These are phyloP conservation scores for Neofusicoccum parvum DNA, from an alignment of 2,329 filamentous ascomycete genomes.

Conservation along the genomic window DNA sequence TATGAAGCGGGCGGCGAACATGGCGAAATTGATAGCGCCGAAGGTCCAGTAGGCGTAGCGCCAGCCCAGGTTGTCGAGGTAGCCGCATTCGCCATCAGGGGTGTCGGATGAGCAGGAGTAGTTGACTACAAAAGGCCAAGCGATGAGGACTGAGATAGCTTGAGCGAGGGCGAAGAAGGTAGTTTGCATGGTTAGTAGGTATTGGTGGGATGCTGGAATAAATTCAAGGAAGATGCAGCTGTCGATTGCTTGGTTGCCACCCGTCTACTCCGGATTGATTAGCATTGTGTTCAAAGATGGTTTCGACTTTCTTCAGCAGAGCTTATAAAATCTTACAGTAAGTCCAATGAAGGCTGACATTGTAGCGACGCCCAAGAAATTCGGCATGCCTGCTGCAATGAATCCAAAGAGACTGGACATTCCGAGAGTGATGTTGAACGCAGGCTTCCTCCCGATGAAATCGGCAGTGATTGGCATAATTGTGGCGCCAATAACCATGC, in stretches of 20 bases:
- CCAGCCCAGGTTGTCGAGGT: slow-evolving; percentile 45
- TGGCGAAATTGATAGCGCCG: slow-evolving; percentile 41
- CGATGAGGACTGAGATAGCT: not conserved
- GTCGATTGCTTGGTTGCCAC: not conserved
- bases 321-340: not conserved
- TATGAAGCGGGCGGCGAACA: slow-evolving; percentile 56
- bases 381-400: slow-evolving; percentile 1
- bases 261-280: not conserved
- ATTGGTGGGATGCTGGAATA: slow-evolving; percentile 1
- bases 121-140: not conserved
- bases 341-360: slow-evolving; percentile 3
- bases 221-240: slow-evolving; percentile 3
- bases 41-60: slow-evolving; percentile 47
- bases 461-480: not conserved
- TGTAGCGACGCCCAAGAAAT: not conserved
- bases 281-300: not conserved
- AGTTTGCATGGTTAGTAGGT: slow-evolving; percentile 3
- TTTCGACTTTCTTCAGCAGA: too few relatives aligned
- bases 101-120: slow-evolving; percentile 22
- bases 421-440: not conserved
- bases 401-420: not conserved
- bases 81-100: slow-evolving; percentile 18
- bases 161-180: not conserved
- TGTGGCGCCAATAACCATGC: not conserved
- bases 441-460: not conserved